phyloP scores from a whole-genome alignment of 345 rosid genomes.

The Lenwebbia sp. region DNA sequence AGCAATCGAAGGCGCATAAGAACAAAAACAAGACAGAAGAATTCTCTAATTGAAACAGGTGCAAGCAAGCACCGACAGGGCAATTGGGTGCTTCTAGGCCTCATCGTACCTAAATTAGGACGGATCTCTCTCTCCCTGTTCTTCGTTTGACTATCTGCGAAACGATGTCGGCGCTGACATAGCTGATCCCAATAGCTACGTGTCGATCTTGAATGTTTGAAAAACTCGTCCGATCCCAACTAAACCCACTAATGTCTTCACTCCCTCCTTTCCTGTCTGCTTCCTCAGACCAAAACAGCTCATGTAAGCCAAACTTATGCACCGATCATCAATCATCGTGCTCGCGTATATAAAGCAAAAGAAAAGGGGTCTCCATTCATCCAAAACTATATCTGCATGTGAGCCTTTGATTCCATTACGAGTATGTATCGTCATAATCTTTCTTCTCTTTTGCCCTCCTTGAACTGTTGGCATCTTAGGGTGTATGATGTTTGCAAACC shows the following conservation, averaged over 20 bases:
- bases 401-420: background rate
- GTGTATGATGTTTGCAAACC: background rate
- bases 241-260: background rate
- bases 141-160: background rate
- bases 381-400: background rate
- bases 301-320: background rate
- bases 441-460: background rate
- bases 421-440: background rate
- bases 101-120: background rate
- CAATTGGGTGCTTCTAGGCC: background rate
- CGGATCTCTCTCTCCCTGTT: background rate
- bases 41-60: background rate
- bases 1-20: background rate
- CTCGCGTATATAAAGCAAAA: background rate
- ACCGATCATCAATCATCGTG: background rate
- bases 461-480: background rate
- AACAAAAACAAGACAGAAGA: background rate
- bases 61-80: background rate
- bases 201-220: background rate
- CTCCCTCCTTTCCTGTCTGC: background rate
- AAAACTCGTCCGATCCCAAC: background rate
- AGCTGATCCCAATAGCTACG: background rate
- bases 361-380: background rate
- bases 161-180: background rate
- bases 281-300: background rate